Evolutionary conservation across 495 filamentous ascomycete genomes (phyloP), one percentile per base, ranked within the genome.

Genomic region (Melanomma pulvis-pyrius): DNA sequence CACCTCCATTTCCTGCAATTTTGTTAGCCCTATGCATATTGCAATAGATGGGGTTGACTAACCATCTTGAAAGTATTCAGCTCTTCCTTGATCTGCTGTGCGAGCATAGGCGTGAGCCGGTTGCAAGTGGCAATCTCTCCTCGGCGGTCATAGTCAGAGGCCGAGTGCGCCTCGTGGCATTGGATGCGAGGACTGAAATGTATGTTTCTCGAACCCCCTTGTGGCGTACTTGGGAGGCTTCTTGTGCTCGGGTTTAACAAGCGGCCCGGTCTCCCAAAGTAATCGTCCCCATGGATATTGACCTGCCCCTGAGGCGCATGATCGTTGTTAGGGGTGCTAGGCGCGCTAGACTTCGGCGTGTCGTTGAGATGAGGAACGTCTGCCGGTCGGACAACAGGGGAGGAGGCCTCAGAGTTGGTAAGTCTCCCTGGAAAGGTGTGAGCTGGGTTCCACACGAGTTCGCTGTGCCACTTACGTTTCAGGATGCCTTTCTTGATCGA

Each of bases 21-120:
- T 19, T 6, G 54, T 73, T 73, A 75, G 71, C 59, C n/a, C 0
- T 52, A 48, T 12, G 0, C 36, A 17, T 12, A 21, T 26, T 19
- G 11, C 0, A 24, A 9, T 9, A 25, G 22, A 3, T 22, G 19
- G 28, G 12, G 1, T 11, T 0, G 12, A 28, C 88, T 64, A 76
- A 97, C 94, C 94, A 99, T 98, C 74, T 98, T 99, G 83, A 98
- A 99, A 68, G 88, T 93, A 79, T 99, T 99, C 70, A 99, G 82
- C 79, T 99, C 94, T 79, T 99, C 94, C 80, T 98, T 98, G 79
- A 99, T 99, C 75, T 99, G 94, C 75, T 99, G 94, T 34, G 94
- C 94, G 67, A 98, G 86, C 83, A 98, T 91, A 19, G 94, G 94
- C 46, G 94, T 99, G 64, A 99, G 79, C 61, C 93, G 90, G 75